Base-by-base conservation (phyloP, 805 yeast genomes). In the Cyberlindnera maritima region DNA sequence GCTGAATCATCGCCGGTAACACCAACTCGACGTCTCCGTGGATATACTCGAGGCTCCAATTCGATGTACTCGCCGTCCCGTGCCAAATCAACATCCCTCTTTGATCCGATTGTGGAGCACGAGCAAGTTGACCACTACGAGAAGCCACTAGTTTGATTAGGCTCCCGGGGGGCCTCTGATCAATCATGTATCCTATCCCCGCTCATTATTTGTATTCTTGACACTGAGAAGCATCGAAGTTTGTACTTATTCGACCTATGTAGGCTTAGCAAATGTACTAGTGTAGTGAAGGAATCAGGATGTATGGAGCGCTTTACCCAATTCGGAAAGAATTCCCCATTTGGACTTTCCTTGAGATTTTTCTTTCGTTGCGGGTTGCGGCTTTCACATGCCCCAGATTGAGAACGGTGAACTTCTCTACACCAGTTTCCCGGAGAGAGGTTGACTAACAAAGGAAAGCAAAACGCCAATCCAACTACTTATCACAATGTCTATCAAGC, bases 401-500 rank as follows among this genome's bases (percentile, higher is more conserved):
- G n/a, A n/a, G n/a, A n/a, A n/a, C n/a, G n/a, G n/a, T n/a, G n/a
- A n/a, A n/a, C n/a, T n/a, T n/a, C n/a, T n/a, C n/a, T n/a, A n/a
- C n/a, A n/a, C n/a, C n/a, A n/a, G n/a, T n/a, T n/a, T n/a, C n/a
- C n/a, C n/a, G n/a, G n/a, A n/a, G n/a, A n/a, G n/a, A n/a, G n/a
- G n/a, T n/a, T n/a, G n/a, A n/a, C n/a, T n/a, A n/a, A n/a, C n/a
- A n/a, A n/a, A n/a, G n/a, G n/a, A n/a, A n/a, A n/a, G n/a, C n/a
- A n/a, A n/a, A n/a, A n/a, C n/a, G n/a, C 25, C 25, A 25, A 38
- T 17, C 6, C 3, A 15, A 32, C 19, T n/a, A 8, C 25, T 12
- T 14, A 18, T n/a, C 15, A 19, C 10, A 8, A 39, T 39, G 41
- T 20, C 44, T 10, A 49, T 53, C 4, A 46, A 47, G 10, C 49